phyloP scores from a whole-genome alignment of 805 yeast species.

The Isabelozyma pseudorhagii region DNA sequence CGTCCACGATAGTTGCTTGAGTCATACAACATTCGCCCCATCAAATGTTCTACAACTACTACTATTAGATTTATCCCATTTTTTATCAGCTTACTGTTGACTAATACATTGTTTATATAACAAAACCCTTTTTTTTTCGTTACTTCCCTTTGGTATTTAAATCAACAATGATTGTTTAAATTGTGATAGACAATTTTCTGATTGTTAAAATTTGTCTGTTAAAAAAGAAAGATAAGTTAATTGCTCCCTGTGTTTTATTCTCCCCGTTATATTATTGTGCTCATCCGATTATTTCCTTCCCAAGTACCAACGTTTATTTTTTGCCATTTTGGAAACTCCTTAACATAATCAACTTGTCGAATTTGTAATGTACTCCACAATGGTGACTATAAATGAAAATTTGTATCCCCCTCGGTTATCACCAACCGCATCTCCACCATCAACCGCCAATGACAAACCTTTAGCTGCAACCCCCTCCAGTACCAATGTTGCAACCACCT shows the following conservation, averaged over 20 bases:
- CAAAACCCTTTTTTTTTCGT: not conserved
- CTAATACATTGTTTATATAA: not conserved
- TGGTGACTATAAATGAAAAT: not conserved
- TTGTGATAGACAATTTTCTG: not conserved
- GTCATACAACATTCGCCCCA: not conserved
- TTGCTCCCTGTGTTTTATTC: not conserved
- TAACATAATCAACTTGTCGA: not conserved
- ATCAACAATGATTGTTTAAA: constrained; percentile 1
- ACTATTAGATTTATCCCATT: not conserved
- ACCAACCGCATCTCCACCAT: not conserved
- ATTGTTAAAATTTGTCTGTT: not conserved
- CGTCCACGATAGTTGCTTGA: not conserved
- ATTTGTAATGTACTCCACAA: not conserved
- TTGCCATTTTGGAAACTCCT: not conserved
- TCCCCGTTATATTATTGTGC: not conserved
- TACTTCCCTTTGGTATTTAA: not conserved
- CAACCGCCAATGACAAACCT: not conserved
- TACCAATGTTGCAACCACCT: not conserved
- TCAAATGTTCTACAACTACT: not conserved
- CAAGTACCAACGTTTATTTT: not conserved
- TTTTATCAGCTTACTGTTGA: not conserved
- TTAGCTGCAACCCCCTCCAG: not conserved
- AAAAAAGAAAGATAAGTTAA: not conserved
- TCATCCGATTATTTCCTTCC: not conserved
- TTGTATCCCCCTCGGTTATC: not conserved